A percentile compares a stretch with the other conserved stretches of the same genome.
phyloP scores from a whole-genome alignment of 1,139 yeast genomes.

The Kodamaea alishanica region DNA sequence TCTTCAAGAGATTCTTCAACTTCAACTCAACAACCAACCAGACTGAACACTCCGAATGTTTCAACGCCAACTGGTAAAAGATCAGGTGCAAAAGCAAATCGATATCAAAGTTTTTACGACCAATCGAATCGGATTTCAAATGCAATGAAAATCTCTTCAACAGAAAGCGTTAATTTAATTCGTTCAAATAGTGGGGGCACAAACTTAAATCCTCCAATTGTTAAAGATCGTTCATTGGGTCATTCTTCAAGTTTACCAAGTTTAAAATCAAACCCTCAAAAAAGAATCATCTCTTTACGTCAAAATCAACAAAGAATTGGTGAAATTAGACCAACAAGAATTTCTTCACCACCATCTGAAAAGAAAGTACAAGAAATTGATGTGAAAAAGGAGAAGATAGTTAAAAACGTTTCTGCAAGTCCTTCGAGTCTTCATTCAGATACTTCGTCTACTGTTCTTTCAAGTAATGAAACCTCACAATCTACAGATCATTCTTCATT shows the following conservation, averaged over 20 bases:
- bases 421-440: conserved; percentile 30
- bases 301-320: conserved; percentile 11
- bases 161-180: conserved; percentile 39
- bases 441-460: conserved; percentile 27
- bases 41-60: conserved; percentile 1
- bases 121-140: conserved; percentile 44
- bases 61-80: conserved; percentile 31
- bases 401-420: conserved; percentile 21
- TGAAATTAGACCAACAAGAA: conserved; percentile 8
- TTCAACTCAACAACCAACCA: conserved; percentile 9
- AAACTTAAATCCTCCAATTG: conserved; percentile 5
- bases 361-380: conserved; percentile 6
- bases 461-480: conserved; percentile 29
- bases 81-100: conserved; percentile 46
- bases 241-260: conserved; percentile 43
- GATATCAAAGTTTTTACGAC: conserved; percentile 51
- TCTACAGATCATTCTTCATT: conserved; percentile 35
- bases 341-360: conserved; percentile 9
- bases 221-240: conserved; percentile 25
- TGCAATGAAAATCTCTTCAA: conserved; percentile 42
- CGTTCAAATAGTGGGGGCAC: conserved; percentile 23
- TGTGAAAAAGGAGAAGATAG: background rate
- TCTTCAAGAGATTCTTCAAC: conserved; percentile 30
- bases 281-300: conserved; percentile 10
- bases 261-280: conserved; percentile 22